Percentiles rank a stretch among this genome's conserved stretches.
phyloP scores from a whole-genome alignment of 225 moss, liverwort and hornwort genomes.

The Bryum argenteum region DNA sequence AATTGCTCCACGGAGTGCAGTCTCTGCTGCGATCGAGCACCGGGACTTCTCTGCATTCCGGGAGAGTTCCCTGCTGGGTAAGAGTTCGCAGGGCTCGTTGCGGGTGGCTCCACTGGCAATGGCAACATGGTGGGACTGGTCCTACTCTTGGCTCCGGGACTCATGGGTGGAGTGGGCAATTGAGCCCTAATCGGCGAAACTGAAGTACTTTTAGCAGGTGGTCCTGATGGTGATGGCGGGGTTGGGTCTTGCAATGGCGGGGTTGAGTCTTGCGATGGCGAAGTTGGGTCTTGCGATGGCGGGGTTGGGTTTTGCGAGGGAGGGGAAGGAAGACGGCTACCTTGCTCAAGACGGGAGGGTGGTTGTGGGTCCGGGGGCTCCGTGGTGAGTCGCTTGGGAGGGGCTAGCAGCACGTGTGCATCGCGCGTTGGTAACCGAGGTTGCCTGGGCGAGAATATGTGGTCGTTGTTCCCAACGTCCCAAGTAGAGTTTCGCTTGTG shows the following conservation, averaged over 20 bases:
- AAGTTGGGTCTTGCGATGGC: no score
- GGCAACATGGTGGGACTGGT: conserved; percentile 21
- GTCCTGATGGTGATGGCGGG: not conserved
- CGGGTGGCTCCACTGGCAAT: not conserved
- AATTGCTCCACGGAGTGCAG: not conserved
- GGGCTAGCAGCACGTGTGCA: conserved; percentile 44
- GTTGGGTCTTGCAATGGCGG: not conserved
- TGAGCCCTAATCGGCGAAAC: conserved; percentile 1
- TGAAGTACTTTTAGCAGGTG: not conserved
- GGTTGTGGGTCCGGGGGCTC: not conserved
- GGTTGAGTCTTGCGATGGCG: no score
- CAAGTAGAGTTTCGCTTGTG: conserved; percentile 55
- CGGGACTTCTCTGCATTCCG: not conserved
- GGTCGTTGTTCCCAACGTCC: conserved; percentile 37
- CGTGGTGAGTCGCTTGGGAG: conserved; percentile 39
- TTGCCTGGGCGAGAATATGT: conserved; percentile 44
- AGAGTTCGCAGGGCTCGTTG: not conserved
- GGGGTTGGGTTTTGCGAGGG: not conserved
- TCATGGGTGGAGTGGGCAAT: not conserved
- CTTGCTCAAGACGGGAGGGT: not conserved
- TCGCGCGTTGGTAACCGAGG: conserved; percentile 37
- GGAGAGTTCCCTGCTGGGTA: no score
- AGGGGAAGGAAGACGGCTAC: not conserved
- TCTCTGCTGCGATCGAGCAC: not conserved
- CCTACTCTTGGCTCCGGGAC: conserved; percentile 14